Percentiles rank a stretch among this genome's conserved stretches.
phyloP scores from a whole-genome alignment of 1,284 basidiomycete genomes.

The Trichosporon sp. region DNA sequence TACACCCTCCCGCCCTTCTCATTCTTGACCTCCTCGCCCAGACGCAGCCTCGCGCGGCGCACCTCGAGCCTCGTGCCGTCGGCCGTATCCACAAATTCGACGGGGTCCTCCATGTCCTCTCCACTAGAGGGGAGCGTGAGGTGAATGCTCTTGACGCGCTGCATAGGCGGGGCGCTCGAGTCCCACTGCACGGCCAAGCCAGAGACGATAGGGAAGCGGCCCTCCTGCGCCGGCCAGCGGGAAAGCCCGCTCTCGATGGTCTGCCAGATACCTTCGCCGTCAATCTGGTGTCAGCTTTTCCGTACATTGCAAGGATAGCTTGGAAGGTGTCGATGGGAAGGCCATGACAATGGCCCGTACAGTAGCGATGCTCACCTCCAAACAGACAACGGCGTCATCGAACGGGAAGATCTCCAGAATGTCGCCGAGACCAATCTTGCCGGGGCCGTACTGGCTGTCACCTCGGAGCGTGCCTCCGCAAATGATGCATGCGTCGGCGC shows the following conservation, averaged over 20 bases:
- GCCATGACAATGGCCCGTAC: too few species aligned
- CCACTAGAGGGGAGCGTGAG: slow-evolving; percentile 43
- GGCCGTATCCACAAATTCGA: slow-evolving; percentile 43
- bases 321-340: too few species aligned
- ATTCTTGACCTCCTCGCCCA: slow-evolving; percentile 56
- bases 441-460: slow-evolving; percentile 77
- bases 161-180: slow-evolving; percentile 59
- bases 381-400: slow-evolving; percentile 74
- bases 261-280: slow-evolving; percentile 75
- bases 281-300: slow-evolving; percentile 50
- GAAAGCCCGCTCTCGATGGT: slow-evolving; percentile 68
- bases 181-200: slow-evolving; percentile 87
- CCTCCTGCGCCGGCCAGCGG: slow-evolving; percentile 86
- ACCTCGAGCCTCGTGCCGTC: slow-evolving; percentile 49
- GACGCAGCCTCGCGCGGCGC: slow-evolving; percentile 32
- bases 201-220: slow-evolving; percentile 81
- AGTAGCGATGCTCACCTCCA: slow-evolving; percentile 47
- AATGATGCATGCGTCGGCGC: slow-evolving; percentile 68
- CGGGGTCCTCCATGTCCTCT: slow-evolving; percentile 32
- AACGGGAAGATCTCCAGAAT: slow-evolving; percentile 75
- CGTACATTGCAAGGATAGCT: too few species aligned
- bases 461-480: slow-evolving; percentile 83
- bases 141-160: slow-evolving; percentile 67
- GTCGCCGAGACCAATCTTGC: slow-evolving; percentile 71
- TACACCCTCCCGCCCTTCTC: slow-evolving; percentile 59